Conservation (phyloP, 202 grass and related monocot genomes). For the Digitaria exilis region DNA sequence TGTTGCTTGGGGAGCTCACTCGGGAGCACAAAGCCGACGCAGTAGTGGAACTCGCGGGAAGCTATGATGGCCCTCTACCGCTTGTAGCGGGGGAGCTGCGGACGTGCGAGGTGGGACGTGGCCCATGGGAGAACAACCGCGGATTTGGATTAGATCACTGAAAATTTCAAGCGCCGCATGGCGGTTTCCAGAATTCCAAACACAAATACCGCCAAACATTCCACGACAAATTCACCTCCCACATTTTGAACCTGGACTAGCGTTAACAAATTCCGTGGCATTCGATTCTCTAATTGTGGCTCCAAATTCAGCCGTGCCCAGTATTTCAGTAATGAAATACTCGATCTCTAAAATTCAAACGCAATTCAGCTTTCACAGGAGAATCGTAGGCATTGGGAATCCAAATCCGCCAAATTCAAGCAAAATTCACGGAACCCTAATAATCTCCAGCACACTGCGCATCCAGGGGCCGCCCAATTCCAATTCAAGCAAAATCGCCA, state of each 20-base stretch:
- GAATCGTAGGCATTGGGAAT: neutral
- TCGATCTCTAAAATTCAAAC: neutral
- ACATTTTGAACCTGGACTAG: neutral
- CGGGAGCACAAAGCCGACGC: too few relatives aligned
- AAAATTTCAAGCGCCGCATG: neutral
- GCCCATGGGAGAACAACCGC: too few relatives aligned
- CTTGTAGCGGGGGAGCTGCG: too few relatives aligned
- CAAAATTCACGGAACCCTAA: neutral
- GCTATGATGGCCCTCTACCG: too few relatives aligned
- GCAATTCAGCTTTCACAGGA: neutral
- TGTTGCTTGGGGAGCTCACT: too few relatives aligned
- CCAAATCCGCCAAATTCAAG: neutral
- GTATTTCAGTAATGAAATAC: neutral
- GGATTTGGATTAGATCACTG: neutral
- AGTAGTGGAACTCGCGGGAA: too few relatives aligned
- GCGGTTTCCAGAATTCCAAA: neutral
- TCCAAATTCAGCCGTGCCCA: too few relatives aligned
- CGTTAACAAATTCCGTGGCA: neutral
- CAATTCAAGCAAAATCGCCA: too few relatives aligned
- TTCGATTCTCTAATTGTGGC: neutral
- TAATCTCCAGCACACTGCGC: neutral
- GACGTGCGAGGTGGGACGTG: too few relatives aligned
- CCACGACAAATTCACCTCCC: neutral
- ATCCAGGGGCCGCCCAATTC: too few relatives aligned
- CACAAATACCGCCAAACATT: neutral